These are phyloP conservation scores for Ceratocystis lukuohia DNA, from an alignment of 2,329 filamentous ascomycete genomes.

Conservation along the genomic window DNA sequence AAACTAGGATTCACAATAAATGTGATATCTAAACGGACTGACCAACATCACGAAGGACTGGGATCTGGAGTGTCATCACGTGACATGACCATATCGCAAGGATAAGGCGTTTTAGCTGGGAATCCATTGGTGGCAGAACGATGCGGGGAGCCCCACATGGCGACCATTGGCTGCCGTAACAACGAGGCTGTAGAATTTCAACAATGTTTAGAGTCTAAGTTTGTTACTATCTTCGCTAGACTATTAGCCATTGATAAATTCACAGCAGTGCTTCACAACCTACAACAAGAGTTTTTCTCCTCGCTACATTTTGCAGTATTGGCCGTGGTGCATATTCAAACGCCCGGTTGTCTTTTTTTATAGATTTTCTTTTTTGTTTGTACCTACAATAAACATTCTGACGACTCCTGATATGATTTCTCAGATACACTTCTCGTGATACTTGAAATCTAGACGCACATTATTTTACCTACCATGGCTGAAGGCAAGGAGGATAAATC, in stretches of 20 bases:
- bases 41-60: neutral
- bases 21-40: neutral
- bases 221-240: no score
- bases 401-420: constrained; percentile 3
- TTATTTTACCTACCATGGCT: neutral
- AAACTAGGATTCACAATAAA: neutral
- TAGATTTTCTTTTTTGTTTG: no score
- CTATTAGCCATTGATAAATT: no score
- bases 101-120: constrained; percentile 1
- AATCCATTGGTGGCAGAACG: constrained; percentile 1
- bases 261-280: no score
- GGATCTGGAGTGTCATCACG: neutral
- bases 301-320: neutral
- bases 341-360: neutral
- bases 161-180: neutral
- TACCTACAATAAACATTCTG: neutral
- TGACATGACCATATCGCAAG: neutral
- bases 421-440: no score
- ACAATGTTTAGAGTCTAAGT: neutral
- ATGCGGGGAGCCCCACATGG: neutral
- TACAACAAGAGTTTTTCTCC: neutral
- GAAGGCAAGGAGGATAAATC: neutral
- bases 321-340: neutral
- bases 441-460: neutral
- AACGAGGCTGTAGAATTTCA: neutral